A percentile compares a stretch with the other conserved stretches of the same genome.
Conservation (phyloP, 2,329 filamentous ascomycete species). For the Fusarium sp. region DNA sequence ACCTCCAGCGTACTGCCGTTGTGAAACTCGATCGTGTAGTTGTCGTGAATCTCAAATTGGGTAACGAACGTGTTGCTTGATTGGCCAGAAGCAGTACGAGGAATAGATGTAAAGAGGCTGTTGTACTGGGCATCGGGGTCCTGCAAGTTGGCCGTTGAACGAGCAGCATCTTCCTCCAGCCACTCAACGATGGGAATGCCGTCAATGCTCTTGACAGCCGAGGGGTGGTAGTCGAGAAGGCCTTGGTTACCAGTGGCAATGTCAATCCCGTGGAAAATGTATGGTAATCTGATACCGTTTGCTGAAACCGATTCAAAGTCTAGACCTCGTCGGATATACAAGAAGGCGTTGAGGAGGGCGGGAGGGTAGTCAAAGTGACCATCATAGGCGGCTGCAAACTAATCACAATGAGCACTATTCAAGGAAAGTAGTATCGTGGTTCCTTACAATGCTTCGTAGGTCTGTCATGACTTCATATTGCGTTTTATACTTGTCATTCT, state of each 20-base stretch:
- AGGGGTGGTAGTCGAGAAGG: conserved; percentile 41
- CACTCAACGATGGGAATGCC: conserved; percentile 40
- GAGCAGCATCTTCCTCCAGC: conserved; percentile 45
- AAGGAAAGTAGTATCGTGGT: accelerated
- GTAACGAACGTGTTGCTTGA: conserved; percentile 20
- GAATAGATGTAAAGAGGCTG: conserved; percentile 34
- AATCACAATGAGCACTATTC: conserved; percentile 3
- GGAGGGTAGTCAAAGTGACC: conserved; percentile 48
- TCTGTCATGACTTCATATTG: conserved; percentile 48
- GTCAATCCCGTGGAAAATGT: conserved; percentile 42
- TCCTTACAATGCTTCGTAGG: conserved; percentile 46
- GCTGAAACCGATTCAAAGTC: conserved; percentile 39
- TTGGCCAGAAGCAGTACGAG: conserved; percentile 27
- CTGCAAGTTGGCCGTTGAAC: conserved; percentile 30
- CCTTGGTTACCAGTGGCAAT: conserved; percentile 31
- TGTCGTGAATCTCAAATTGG: conserved; percentile 47
- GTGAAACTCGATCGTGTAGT: conserved; percentile 42
- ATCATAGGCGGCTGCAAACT: conserved; percentile 46
- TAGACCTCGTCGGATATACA: conserved; percentile 34
- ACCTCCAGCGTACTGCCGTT: conserved; percentile 39
- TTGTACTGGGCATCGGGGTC: conserved; percentile 50
- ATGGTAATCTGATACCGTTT: conserved; percentile 35
- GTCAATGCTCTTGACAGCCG: conserved; percentile 45
- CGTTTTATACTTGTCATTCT: conserved; percentile 35
- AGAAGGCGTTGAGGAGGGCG: conserved; percentile 42